Evolutionary conservation across 75 land plant species (phyloP).

Genomic region (Pinus tabuliformis): DNA sequence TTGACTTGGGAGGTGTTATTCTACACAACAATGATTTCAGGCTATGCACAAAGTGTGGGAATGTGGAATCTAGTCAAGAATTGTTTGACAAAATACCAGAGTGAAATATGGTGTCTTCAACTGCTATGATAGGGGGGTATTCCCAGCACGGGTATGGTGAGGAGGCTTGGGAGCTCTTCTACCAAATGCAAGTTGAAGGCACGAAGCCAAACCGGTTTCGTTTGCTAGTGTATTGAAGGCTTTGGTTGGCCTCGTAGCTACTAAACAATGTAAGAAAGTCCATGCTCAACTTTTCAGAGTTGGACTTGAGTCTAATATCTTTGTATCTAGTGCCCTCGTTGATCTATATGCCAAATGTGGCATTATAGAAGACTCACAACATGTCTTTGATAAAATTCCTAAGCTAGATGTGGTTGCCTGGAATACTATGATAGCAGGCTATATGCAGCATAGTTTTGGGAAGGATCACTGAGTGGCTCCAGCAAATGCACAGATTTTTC

Average conservation of each 20-base stretch:
- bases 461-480: too few species aligned
- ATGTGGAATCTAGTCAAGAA: slow-evolving; percentile 31
- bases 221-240: slow-evolving; percentile 12
- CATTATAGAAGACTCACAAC: slow-evolving; percentile 11
- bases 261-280: not conserved
- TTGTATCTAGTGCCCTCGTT: slow-evolving; percentile 6
- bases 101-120: slow-evolving; percentile 18
- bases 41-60: slow-evolving; percentile 45
- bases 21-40: slow-evolving; percentile 60
- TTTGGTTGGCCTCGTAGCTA: not conserved
- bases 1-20: slow-evolving; percentile 37
- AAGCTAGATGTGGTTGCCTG: slow-evolving; percentile 14
- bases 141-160: slow-evolving; percentile 12
- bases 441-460: slow-evolving; percentile 2
- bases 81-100: slow-evolving; percentile 38
- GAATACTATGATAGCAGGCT: slow-evolving; percentile 14
- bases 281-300: slow-evolving; percentile 8
- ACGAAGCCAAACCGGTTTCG: slow-evolving; percentile 13
- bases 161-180: slow-evolving; percentile 17
- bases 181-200: slow-evolving; percentile 15
- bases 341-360: slow-evolving; percentile 12
- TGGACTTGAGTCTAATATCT: slow-evolving; percentile 15
- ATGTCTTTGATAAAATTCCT: slow-evolving; percentile 6
- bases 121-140: slow-evolving; percentile 17
- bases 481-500: too few species aligned